phyloP scores from a whole-genome alignment of 2,329 filamentous ascomycete species.

The Fusarium odoratissimum region DNA sequence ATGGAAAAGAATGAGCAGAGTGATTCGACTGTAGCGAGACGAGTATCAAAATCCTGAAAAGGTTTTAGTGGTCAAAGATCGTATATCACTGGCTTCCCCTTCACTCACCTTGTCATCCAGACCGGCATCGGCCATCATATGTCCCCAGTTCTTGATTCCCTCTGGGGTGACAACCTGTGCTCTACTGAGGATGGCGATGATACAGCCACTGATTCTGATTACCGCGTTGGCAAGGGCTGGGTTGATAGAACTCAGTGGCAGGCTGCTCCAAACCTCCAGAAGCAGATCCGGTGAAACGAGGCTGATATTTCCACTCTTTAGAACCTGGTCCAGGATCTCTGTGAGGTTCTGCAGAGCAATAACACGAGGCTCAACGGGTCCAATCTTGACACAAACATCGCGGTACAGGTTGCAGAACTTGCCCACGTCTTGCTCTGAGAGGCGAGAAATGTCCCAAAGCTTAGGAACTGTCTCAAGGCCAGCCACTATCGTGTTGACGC shows the following conservation, averaged over 20 bases:
- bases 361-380: conserved; percentile 59
- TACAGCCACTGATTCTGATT: conserved; percentile 59
- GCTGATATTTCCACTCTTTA: conserved; percentile 44
- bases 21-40: conserved; percentile 69
- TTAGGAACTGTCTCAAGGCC: conserved; percentile 50
- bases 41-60: conserved; percentile 70
- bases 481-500: conserved; percentile 51
- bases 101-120: conserved; percentile 58
- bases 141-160: conserved; percentile 58
- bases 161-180: conserved; percentile 15
- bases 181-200: conserved; percentile 53
- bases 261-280: conserved; percentile 54
- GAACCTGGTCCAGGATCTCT: conserved; percentile 55
- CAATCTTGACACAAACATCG: conserved; percentile 52
- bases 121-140: conserved; percentile 61
- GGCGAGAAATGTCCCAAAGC: conserved; percentile 46
- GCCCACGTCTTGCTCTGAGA: conserved; percentile 42
- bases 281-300: conserved; percentile 52
- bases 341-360: conserved; percentile 62
- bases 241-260: conserved; percentile 55
- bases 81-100: conserved; percentile 28
- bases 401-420: conserved; percentile 58
- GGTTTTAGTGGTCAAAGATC: conserved; percentile 30
- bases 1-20: conserved; percentile 62
- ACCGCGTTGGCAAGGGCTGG: conserved; percentile 63